Percentiles rank a stretch among this genome's conserved stretches.
These are phyloP conservation scores for Selenicereus undatus DNA, from an alignment of 148 eudicot genomes.

Conservation along the genomic window DNA sequence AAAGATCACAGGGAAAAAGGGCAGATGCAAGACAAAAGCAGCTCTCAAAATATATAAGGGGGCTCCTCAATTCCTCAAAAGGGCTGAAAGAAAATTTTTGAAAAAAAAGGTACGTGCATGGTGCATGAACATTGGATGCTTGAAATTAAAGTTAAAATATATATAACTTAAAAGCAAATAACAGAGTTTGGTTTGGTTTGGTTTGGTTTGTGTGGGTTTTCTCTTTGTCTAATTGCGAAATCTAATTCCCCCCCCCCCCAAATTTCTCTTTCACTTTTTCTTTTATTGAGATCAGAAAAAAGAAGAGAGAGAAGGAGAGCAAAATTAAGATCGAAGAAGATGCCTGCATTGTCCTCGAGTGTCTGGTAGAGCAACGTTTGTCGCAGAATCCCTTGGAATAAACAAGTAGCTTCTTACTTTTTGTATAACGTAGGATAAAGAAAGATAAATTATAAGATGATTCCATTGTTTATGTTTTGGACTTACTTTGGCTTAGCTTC, in stretches of 20 bases:
- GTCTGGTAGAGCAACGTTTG: not conserved
- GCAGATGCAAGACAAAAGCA: not conserved
- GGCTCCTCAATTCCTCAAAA: not conserved
- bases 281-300: not conserved
- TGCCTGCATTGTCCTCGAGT: not conserved
- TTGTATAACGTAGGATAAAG: not conserved
- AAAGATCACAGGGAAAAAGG: not conserved
- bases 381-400: slow-evolving; percentile 1
- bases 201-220: slow-evolving; percentile 5
- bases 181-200: not conserved
- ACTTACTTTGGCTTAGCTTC: not conserved
- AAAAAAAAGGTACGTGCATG: not conserved
- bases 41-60: not conserved
- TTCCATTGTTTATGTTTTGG: not conserved
- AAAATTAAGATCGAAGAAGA: not conserved
- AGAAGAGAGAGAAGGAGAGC: not conserved
- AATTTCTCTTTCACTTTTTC: not conserved
- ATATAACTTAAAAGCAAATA: too few relatives aligned
- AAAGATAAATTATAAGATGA: not conserved
- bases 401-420: not conserved
- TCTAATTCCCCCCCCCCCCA: too few relatives aligned
- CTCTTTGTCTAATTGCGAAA: not conserved
- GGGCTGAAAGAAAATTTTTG: not conserved
- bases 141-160: not conserved
- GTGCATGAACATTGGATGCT: not conserved